Evolutionary conservation across 805 yeast genomes (phyloP).

Genomic region (Yarrowia bubula): DNA sequence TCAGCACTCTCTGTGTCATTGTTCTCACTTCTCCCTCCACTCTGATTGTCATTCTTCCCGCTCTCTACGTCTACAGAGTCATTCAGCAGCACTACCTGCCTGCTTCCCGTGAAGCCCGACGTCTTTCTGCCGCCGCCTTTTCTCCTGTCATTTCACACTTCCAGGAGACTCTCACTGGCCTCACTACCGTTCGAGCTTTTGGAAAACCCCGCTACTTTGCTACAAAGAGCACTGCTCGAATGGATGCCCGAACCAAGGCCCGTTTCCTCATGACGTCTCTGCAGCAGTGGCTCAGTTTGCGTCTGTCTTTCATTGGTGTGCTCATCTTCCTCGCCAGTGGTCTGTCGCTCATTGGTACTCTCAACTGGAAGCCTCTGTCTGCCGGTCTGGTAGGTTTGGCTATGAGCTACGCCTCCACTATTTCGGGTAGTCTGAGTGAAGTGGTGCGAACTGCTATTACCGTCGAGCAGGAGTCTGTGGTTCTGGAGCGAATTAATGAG

Average conservation of each 20-base stretch:
- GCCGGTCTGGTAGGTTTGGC: constrained; percentile 64
- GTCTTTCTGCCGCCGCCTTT: constrained; percentile 64
- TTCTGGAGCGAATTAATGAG: constrained; percentile 67
- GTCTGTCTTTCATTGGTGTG: neutral
- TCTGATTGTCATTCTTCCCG: constrained; percentile 66
- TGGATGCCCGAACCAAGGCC: constrained; percentile 78
- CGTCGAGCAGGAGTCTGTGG: constrained; percentile 45
- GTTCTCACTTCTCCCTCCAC: constrained; percentile 81
- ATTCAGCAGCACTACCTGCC: constrained; percentile 69
- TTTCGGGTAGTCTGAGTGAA: constrained; percentile 47
- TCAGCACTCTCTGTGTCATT: constrained; percentile 72
- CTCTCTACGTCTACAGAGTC: constrained; percentile 60
- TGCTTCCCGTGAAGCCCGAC: constrained; percentile 73
- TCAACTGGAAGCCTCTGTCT: constrained; percentile 27
- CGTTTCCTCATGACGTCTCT: constrained; percentile 78
- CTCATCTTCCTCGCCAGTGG: constrained; percentile 31
- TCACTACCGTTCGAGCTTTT: constrained; percentile 75
- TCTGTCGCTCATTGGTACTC: constrained; percentile 28
- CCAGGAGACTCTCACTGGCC: constrained; percentile 77
- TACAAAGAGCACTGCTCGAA: constrained; percentile 43
- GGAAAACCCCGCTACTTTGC: constrained; percentile 64
- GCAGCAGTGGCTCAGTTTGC: constrained; percentile 86
- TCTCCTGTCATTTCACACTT: constrained; percentile 80
- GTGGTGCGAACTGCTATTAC: constrained; percentile 40
- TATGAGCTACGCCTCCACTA: constrained; percentile 50